Base-by-base conservation (phyloP, 83 land plant genomes). In the Isoetes engelmannii region DNA sequence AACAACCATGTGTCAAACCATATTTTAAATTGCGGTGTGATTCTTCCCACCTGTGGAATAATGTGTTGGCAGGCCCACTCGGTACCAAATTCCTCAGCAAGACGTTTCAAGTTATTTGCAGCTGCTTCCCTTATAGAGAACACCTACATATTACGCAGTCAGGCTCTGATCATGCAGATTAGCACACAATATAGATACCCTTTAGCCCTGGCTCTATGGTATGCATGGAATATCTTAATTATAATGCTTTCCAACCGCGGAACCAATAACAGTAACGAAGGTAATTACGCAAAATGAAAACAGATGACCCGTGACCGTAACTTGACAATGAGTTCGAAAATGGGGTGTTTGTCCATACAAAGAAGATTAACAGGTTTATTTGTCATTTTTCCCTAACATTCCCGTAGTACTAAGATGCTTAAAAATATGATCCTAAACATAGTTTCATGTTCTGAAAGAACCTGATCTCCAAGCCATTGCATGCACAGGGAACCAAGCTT, bases 401-500 rank as follows among this genome's bases (percentile, higher is more conserved):
- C 37, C 2, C 37, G 37, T 28, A 28, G 37, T 28, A 28, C 37
- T 28, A 28, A 20, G 4, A 13, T 28, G 37, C 2, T 28, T 2
- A 28, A 28, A 28, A 28, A 0, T 28, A 28, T 28, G 37, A 28
- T 28, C 37, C 37, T n/a, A n/a, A n/a, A n/a, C n/a, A n/a, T n/a
- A 28, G 37, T 28, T 28, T 28, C 37, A 28, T 28, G 37, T 28
- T 28, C 37, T 28, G 37, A 51, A 12, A 51, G 12, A 18, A 59
- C 62, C 62, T 59, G 62, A 18, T 59, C 62, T 7, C 62, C 62
- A 59, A 59, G 62, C 62, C 62, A 59, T 59, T 59, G 62, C 62
- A 59, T 59, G 19, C 62, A 59, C 20, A 59, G 4, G 28, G 18
- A 12, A 59, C 62, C 62, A 59, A 59, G 62, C 28, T 59, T 59